A percentile compares a stretch with the other conserved stretches of the same genome.
Conservation (phyloP, 257 asterid genomes). For the Solanum peruvianum region DNA sequence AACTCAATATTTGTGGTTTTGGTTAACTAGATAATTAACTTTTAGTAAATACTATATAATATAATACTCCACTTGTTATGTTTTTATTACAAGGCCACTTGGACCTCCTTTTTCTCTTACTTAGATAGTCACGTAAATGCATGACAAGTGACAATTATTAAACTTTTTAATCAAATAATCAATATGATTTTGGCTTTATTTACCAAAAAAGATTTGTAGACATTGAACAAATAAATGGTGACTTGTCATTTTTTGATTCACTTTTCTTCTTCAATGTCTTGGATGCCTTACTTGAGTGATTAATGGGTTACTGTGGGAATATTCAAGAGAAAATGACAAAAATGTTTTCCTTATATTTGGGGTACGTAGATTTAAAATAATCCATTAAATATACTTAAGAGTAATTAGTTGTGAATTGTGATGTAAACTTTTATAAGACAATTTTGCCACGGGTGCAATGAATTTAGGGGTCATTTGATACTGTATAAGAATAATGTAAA, state of each 20-base stretch:
- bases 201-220: not conserved
- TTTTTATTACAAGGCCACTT: not conserved
- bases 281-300: not conserved
- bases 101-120: not conserved
- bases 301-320: not conserved
- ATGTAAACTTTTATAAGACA: not conserved
- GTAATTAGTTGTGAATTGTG: not conserved
- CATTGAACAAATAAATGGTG: not conserved
- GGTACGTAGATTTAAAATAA: not conserved
- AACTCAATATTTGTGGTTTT: not conserved
- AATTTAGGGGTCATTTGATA: too few relatives aligned
- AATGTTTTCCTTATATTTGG: not conserved
- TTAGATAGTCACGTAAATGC: not conserved
- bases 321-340: not conserved
- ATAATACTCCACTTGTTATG: not conserved
- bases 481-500: accelerated
- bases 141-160: not conserved
- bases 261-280: not conserved
- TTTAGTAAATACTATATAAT: not conserved
- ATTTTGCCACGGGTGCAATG: not conserved
- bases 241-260: not conserved
- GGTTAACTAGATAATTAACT: not conserved
- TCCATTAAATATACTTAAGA: not conserved
- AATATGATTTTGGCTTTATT: not conserved
- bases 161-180: not conserved